Base-by-base conservation (phyloP, 768 basidiomycete genomes). In the Lactarius sanguifluus region DNA sequence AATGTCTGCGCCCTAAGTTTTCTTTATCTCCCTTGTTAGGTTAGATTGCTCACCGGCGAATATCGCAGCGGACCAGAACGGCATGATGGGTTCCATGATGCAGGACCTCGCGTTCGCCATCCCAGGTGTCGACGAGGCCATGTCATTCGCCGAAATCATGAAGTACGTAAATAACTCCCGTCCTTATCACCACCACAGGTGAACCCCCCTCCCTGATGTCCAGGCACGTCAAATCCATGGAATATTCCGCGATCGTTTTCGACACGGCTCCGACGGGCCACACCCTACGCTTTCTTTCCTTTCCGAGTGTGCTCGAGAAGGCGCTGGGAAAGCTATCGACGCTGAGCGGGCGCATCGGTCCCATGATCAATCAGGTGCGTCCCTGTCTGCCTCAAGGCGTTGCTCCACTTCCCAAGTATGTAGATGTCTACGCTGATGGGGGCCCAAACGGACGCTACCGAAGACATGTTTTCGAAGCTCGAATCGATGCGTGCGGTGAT, bases 61-160 rank as follows among this genome's bases (percentile, higher is more conserved):
- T n/a, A 40, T n/a, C 36, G 7, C 73, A 94, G 91, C 92, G 66
- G 92, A 93, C 76, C 86, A 88, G 71, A 92, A 91, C 73, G 90
- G 91, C 13, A 95, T 96, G 82, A 98, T 98, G 96, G 94, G 94
- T 56, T 88, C 90, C 69, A 98, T 99, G 95, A 97, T 99, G 94
- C 97, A 99, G 77, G 97, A 99, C 79, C 84, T 99, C 54, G 97
- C 97, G 0, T 99, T 99, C 74, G 95, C 97, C 2, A 98, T 99
- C 65, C 97, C 97, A 0, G 97, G 97, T 79, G 96, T 99, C 15
- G 97, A 99, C 73, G 97, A 99, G 78, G 97, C 97, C 4, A 98
- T 99, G 97, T 95, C 94, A 69, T 99, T 99, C 72, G 97, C 97
- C 0, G 97, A 99, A 77, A 97, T 99, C 76, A 99, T 98, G 97